Evolutionary conservation across 2,329 filamentous ascomycete species (phyloP), one percentile per base, ranked within the genome.

Genomic region (Colletotrichum scovillei): DNA sequence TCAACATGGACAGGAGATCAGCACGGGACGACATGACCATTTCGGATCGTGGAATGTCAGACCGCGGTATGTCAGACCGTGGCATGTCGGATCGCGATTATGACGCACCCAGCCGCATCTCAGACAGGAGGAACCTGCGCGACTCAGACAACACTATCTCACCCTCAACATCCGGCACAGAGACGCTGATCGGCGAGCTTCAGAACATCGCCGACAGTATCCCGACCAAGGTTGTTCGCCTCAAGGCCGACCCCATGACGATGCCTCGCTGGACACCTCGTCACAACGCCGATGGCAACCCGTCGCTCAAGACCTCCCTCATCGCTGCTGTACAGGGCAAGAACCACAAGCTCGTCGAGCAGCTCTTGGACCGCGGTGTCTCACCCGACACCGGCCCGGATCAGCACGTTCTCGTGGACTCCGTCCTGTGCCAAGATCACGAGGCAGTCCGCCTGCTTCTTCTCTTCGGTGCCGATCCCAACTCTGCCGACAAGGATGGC

Each of bases 291-390:
- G 86, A 84, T 6, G 79, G 82, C 4, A 86, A 87, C 38, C 82
- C 83, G 0, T 79, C 83, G 0, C 81, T 88, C 76, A 86, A 83
- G 77, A 79, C 83, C 2, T 85, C 88, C 3, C 82, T 92, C 0
- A 77, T 88, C 2, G 84, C 86, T 7, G 90, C 90, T 4, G 84
- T 92, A 14, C 86, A 88, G n/a, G 83, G 84, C 46, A 87, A 84
- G 76, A 91, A 92, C 76, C 87, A 90, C 77, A 87, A 87, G 76
- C 80, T 89, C 46, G 80, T 91, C 1, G 87, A 89, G 80, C 88
- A 91, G 77, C 82, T 92, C 7, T 84, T 92, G 4, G 88, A 91
- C 75, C 86, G 87, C 6, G 90, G 90, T 56, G 88, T 89, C 12
- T 83, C 88, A 22, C 83, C 89, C 6, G 86, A 89, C 69, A 84